phyloP scores from a whole-genome alignment of 2,329 filamentous ascomycete species.

The Fusarium buharicum region DNA sequence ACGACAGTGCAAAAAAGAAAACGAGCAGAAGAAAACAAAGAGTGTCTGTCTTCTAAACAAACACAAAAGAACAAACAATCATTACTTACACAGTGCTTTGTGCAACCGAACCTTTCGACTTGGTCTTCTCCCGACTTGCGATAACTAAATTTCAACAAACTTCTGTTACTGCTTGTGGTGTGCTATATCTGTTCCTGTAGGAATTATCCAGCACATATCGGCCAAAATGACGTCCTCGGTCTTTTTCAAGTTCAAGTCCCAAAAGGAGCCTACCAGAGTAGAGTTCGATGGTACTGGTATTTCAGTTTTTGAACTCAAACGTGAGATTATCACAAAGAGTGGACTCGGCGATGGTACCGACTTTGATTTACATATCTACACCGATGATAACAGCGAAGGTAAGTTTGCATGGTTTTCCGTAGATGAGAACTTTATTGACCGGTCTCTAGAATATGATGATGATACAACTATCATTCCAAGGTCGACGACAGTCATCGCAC shows the following conservation, averaged over 20 bases:
- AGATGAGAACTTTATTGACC: constrained; percentile 43
- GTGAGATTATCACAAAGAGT: constrained; percentile 96
- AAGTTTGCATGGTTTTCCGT: constrained; percentile 51
- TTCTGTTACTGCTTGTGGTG: constrained; percentile 37
- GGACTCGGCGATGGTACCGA: constrained; percentile 95
- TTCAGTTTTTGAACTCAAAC: constrained; percentile 97
- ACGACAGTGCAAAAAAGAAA: constrained; percentile 53
- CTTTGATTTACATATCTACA: constrained; percentile 94
- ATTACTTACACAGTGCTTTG: constrained; percentile 50
- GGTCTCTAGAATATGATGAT: constrained; percentile 85
- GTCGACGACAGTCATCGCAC: constrained; percentile 91
- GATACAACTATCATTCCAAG: constrained; percentile 97
- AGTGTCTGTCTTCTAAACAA: constrained; percentile 35
- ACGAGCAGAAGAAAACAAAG: constrained; percentile 45
- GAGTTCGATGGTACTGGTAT: constrained; percentile 98
- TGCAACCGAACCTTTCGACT: constrained; percentile 40
- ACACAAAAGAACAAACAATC: constrained; percentile 43
- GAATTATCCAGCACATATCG: constrained; percentile 40
- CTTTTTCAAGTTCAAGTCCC: constrained; percentile 99
- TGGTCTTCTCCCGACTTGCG: constrained; percentile 26
- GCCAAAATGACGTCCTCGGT: constrained; percentile 91
- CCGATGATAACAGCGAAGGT: constrained; percentile 92
- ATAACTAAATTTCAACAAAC: constrained; percentile 39
- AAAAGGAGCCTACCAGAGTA: constrained; percentile 92
- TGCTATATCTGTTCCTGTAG: constrained; percentile 44